Evolutionary conservation across 441 rosid genomes (phyloP).

Genomic region (Biscutella laevigata): DNA sequence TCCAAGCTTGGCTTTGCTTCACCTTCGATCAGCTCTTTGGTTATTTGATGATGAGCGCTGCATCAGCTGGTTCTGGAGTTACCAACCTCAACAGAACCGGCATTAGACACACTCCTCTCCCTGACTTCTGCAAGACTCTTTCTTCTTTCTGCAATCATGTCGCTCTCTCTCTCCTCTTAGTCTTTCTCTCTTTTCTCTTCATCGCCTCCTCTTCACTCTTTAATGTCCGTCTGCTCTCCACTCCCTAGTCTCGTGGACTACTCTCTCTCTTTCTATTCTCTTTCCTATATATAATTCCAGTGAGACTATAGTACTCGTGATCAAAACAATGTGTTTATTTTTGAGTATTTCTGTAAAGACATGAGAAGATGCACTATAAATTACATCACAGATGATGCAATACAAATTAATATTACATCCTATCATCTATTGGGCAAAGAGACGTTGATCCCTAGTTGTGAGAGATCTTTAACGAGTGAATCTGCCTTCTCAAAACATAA

Average conservation of each 20-base stretch:
- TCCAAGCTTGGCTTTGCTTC: slow-evolving; percentile 61
- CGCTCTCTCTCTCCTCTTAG: slow-evolving; percentile 53
- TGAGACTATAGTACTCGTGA: slow-evolving; percentile 2
- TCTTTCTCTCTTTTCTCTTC: slow-evolving; percentile 49
- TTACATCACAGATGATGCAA: slow-evolving; percentile 1
- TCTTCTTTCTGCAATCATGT: slow-evolving; percentile 62
- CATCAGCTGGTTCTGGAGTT: slow-evolving; percentile 68
- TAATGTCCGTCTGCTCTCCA: slow-evolving; percentile 51
- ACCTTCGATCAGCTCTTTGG: slow-evolving; percentile 74
- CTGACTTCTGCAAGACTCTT: slow-evolving; percentile 70
- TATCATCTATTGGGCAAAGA: slow-evolving; percentile 22
- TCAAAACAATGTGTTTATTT: slow-evolving; percentile 6
- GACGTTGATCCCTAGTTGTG: slow-evolving; percentile 38
- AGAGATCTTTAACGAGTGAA: slow-evolving; percentile 44
- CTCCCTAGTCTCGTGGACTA: slow-evolving; percentile 11
- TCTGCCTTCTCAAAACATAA: slow-evolving; percentile 54
- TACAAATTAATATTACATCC: neutral
- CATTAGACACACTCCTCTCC: slow-evolving; percentile 54
- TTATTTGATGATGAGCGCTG: slow-evolving; percentile 59
- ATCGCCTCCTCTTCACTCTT: slow-evolving; percentile 50
- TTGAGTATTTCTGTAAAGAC: neutral
- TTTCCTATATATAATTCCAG: slow-evolving; percentile 2
- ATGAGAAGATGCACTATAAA: neutral
- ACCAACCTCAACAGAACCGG: slow-evolving; percentile 72
- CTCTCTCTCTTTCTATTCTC: slow-evolving; percentile 1